Base-by-base conservation (phyloP, 805 yeast species). In the Wickerhamomyces tratensis region DNA sequence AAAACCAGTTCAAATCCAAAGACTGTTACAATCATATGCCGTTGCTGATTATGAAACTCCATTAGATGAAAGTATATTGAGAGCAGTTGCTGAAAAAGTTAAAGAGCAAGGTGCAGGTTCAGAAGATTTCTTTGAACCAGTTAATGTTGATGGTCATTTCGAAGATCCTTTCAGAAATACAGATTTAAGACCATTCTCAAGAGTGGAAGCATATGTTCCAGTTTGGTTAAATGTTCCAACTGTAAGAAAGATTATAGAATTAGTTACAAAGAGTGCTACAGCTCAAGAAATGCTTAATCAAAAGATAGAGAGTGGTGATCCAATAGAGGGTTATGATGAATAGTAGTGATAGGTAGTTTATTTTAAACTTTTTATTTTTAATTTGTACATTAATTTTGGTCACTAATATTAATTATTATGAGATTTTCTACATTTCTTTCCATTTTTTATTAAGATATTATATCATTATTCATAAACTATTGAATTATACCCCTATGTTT, bases 1-100 rank as follows among this genome's bases (percentile, higher is more conserved):
- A 67, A 85, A 83, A 56, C 97, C 98, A 26, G 79, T 85, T n/a
- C 98, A 93, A 70, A 81, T 93, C 53, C 98, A 93, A 68, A 86
- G 86, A 63, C 70, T 93, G 59, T 81, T 93, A 49, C 74, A 91
- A 13, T 94, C 86, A 59, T 93, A 94, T 59, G 79, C 79, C 48
- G 84, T 83, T 49, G 96, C 96, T 9, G 98, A 91, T 58, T 93
- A 91, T 59, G 98, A 93, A 67, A 76, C 87, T 2, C 97, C 98
- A 37, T 81, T 91, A 46, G 80, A 91, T 13, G 81, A 86, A 36
- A 83, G 79, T 43, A 87, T 89, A 41, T 72, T 86, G 49, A 79
- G 81, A 53, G 80, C 79, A 33, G 86, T 91, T 44, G 94, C 96
- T 14, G 84, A 82, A 49, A 75, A 74, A 54, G 93, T 85, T 25